Evolutionary conservation across 352 stramenopile species (phyloP), one percentile per base, ranked within the genome.

Genomic region (Peronosclerospora sorghi): DNA sequence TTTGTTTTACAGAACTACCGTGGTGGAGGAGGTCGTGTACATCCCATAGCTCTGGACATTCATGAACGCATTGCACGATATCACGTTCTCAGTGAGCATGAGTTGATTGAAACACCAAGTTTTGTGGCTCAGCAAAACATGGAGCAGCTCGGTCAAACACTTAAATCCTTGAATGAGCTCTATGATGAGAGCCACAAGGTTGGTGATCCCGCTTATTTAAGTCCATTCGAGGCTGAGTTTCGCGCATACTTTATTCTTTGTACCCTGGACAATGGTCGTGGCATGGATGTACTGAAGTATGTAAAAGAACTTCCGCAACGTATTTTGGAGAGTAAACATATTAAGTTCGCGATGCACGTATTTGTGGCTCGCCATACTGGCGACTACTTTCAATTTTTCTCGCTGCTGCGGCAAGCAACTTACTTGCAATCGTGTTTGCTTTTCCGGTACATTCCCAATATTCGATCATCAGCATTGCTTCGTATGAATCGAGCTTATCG

Each of bases 1-100:
- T 97, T 97, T 38, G 90, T 96, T 18, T 62, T 98, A 8, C 92
- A 97, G 51, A 98, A 98, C 60, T 98, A 97, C 48, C 89, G 93
- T 32, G 94, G 82, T 20, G 78, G 74, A 26, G 90, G 91, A 12
- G 94, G 94, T 13, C 83, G 86, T 35, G 93, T 93, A 15, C 85
- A 97, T 47, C 86, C 86, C 6, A 89, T 94, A 20, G 90, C 73
- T 12, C 68, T 97, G 14, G 79, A 96, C 30, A 91, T 96, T 30
- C 89, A 97, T 43, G 94, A 98, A 59, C 80, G 94, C 21, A 96
- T 97, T 45, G 90, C 88, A 32, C 76, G 94, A 14, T 98, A 96
- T 66, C 91, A 97, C 59, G 85, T 96, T 26, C 76, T 97, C 37
- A 96, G 87, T 47, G 91, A 97, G 43, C 90, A 97, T 51, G 89